Base-by-base conservation (phyloP, 2,329 filamentous ascomycete genomes). In the Camptophora hylomeconis region DNA sequence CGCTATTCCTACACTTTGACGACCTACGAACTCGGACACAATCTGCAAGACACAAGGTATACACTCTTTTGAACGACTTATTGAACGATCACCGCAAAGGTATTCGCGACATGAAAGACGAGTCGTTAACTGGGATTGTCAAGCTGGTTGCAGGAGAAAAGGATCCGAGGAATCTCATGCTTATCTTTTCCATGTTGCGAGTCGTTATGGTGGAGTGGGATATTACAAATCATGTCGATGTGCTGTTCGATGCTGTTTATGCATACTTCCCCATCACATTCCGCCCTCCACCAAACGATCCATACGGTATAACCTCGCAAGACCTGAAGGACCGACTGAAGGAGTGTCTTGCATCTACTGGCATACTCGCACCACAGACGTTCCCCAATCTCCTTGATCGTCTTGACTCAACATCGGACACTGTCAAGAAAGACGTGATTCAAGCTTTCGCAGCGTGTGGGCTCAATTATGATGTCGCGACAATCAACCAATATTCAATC, bases 241-340 rank as follows among this genome's bases (percentile, higher is more conserved):
- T 52, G 17, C 57, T 78, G 24, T 79, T 79, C 45, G 75, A 80
- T 39, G 64, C 72, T 3, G 72, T 75, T 11, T 80, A 77, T 51
- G 77, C 76, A 43, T 80, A 80, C 49, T 80, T 79, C 45, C 74
- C 74, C 0, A 78, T 80, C 40, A 78, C 74, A 0, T 80, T 79
- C 51, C 65, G 70, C 43, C 73, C 74, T 7, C 75, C 74, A 2
- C 74, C 72, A 7, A 72, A 77, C 39, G 74, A 79, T 44, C 73
- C 73, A 1, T 79, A 77, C 37, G 70, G 72, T 2, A 77, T 80
- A 36, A 78, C 74, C 2, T 70, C 74, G 2, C 72, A 78, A 41
- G 69, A 79, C 42, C 50, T 80, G 33, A 80, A 80, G 44, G 63
- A 67, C 28, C 63, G 74, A 16, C 48, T 80, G 9, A 61, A 71